These are phyloP conservation scores for Phytophthora lateralis DNA, from an alignment of 352 stramenopile species.

Conservation along the genomic window DNA sequence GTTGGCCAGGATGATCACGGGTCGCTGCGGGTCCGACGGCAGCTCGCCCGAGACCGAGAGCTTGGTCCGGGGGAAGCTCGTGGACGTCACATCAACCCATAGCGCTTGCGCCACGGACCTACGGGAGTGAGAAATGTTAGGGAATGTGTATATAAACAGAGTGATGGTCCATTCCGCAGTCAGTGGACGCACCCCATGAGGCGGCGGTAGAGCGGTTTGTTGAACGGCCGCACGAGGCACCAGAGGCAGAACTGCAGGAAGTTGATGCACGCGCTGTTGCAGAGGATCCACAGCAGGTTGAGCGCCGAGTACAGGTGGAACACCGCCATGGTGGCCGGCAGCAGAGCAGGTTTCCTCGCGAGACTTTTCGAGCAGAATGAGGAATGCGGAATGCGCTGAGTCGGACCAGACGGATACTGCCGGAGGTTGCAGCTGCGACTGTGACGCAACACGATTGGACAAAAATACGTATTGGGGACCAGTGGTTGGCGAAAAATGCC, in stretches of 20 bases:
- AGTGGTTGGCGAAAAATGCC: background rate
- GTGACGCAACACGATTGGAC: slow-evolving; percentile 8
- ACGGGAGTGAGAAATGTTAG: slow-evolving; percentile 5
- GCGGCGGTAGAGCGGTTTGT: slow-evolving; percentile 75
- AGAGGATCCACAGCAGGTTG: slow-evolving; percentile 85
- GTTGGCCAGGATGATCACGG: slow-evolving; percentile 90
- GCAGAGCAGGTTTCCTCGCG: background rate
- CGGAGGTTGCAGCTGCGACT: slow-evolving; percentile 15
- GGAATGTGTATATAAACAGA: slow-evolving; percentile 8
- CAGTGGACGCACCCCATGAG: slow-evolving; percentile 62
- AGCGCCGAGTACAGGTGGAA: slow-evolving; percentile 71
- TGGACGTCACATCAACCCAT: slow-evolving; percentile 89
- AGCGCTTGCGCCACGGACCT: slow-evolving; percentile 68
- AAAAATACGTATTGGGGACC: slow-evolving; percentile 12
- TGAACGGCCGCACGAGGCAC: slow-evolving; percentile 85
- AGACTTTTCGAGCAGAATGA: background rate
- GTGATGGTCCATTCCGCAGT: slow-evolving; percentile 18
- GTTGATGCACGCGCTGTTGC: slow-evolving; percentile 84
- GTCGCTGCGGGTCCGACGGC: slow-evolving; percentile 69
- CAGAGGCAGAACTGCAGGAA: slow-evolving; percentile 84
- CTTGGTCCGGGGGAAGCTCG: slow-evolving; percentile 84
- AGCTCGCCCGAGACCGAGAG: slow-evolving; percentile 87
- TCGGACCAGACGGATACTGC: slow-evolving; percentile 25
- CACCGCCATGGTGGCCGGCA: slow-evolving; percentile 50
- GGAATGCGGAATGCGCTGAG: slow-evolving; percentile 15